Evolutionary conservation across 352 stramenopile species (phyloP).

Genomic region (Pythium scleroteichum): DNA sequence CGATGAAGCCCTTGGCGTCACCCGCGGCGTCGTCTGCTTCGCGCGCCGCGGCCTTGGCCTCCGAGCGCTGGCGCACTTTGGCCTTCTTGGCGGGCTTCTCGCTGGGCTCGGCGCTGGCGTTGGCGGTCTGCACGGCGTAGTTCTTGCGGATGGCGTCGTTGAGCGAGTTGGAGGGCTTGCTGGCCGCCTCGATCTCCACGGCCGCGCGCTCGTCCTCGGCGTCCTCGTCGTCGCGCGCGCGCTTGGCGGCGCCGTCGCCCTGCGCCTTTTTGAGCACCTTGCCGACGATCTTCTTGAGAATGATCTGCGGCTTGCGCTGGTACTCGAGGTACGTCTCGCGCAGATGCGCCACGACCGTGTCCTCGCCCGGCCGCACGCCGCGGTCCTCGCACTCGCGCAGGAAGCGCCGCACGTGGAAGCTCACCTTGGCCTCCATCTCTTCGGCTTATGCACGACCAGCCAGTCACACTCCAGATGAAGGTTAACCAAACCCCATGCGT

Average conservation of each 20-base stretch:
- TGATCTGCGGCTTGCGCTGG: conserved; percentile 72
- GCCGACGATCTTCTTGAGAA: conserved; percentile 64
- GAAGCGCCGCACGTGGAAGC: conserved; percentile 85
- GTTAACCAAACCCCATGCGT: too few relatives aligned
- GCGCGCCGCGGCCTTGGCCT: conserved; percentile 8
- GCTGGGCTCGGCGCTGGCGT: conserved; percentile 6
- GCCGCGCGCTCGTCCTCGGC: conserved; percentile 71
- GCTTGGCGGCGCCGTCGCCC: conserved; percentile 41
- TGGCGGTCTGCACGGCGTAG: conserved; percentile 46
- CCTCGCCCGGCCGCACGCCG: conserved; percentile 52
- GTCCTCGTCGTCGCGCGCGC: conserved; percentile 51
- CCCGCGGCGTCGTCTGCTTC: conserved; percentile 20
- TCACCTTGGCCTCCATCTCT: conserved; percentile 83
- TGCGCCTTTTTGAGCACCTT: conserved; percentile 73
- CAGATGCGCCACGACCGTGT: conserved; percentile 63
- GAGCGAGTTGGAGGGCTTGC: conserved; percentile 51
- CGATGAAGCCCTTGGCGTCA: conserved; percentile 62
- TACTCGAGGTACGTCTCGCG: conserved; percentile 84
- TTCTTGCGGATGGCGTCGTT: conserved; percentile 80
- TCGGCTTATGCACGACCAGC: conserved; percentile 1
- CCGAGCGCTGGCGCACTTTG: conserved; percentile 54
- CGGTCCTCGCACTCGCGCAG: conserved; percentile 80
- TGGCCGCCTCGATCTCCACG: conserved; percentile 41
- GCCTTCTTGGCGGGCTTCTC: conserved; percentile 70
- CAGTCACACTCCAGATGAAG: conserved; percentile 7